Conservation (phyloP, 345 rosid genomes). For the Lepidium sativum region DNA sequence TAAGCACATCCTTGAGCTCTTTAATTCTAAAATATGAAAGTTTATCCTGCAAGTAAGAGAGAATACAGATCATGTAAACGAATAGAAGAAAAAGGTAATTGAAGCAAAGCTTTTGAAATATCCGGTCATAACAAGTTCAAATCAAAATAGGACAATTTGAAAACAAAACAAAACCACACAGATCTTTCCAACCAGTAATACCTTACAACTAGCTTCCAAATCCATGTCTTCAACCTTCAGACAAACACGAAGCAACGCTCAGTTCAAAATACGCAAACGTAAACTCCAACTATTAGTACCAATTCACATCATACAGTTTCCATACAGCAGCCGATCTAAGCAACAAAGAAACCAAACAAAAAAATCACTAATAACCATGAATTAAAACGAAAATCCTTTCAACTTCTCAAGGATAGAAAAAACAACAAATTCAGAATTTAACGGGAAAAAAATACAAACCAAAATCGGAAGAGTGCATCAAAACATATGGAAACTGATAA, state of each 20-base stretch:
- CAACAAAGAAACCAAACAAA: background rate
- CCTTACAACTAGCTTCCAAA: conserved; percentile 72
- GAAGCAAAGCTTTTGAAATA: background rate
- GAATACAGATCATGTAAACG: too few relatives aligned
- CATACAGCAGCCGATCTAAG: conserved; percentile 42
- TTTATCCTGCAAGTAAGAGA: conserved; percentile 48
- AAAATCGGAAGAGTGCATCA: background rate
- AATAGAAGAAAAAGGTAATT: too few relatives aligned
- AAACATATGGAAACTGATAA: background rate
- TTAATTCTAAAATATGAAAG: conserved; percentile 74
- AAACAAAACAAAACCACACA: too few relatives aligned
- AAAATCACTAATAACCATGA: background rate
- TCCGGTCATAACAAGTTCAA: background rate
- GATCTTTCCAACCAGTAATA: conserved; percentile 6
- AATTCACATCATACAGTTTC: conserved; percentile 20
- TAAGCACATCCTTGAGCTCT: conserved; percentile 90
- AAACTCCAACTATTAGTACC: conserved; percentile 11
- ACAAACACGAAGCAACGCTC: background rate
- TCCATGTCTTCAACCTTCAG: conserved; percentile 44
- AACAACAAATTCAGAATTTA: too few relatives aligned
- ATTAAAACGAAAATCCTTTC: background rate
- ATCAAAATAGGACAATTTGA: too few relatives aligned
- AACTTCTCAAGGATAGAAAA: background rate
- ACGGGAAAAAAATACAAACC: too few relatives aligned
- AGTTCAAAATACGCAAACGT: conserved; percentile 16